phyloP scores from a whole-genome alignment of 352 stramenopile species.

The Globisporangium canariense region DNA sequence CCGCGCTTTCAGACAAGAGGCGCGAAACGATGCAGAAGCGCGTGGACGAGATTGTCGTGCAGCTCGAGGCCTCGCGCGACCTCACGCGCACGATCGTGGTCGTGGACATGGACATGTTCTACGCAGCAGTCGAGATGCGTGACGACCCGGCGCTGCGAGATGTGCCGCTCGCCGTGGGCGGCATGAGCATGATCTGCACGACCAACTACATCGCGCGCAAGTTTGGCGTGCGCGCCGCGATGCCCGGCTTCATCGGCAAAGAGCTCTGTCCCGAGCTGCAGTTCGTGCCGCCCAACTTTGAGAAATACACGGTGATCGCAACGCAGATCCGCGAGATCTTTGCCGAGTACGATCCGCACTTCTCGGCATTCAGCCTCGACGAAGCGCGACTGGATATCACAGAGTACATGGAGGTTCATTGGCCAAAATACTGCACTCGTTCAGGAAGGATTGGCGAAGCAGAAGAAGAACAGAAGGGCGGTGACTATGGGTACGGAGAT shows the following conservation, averaged over 20 bases:
- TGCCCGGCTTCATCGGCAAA: constrained; percentile 96
- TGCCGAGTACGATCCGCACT: constrained; percentile 92
- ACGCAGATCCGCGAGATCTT: constrained; percentile 82
- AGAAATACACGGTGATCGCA: constrained; percentile 87
- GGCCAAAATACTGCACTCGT: constrained; percentile 35
- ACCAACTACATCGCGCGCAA: constrained; percentile 94
- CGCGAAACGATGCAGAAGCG: constrained; percentile 35
- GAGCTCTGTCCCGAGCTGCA: constrained; percentile 92
- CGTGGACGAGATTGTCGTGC: constrained; percentile 34
- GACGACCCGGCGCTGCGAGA: constrained; percentile 84
- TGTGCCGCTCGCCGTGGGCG: constrained; percentile 91
- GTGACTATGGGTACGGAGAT: constrained; percentile 8
- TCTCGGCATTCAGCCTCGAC: constrained; percentile 90
- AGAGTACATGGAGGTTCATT: constrained; percentile 75
- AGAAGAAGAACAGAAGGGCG: constrained; percentile 2
- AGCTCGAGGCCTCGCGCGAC: constrained; percentile 53
- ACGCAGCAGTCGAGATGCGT: constrained; percentile 95
- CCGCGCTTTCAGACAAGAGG: constrained; percentile 38
- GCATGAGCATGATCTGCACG: constrained; percentile 93
- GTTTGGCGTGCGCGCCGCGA: constrained; percentile 93
- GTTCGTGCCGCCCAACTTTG: constrained; percentile 91
- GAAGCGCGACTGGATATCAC: constrained; percentile 95
- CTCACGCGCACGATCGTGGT: constrained; percentile 85
- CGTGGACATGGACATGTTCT: constrained; percentile 98
- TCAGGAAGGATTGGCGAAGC: constrained; percentile 1